Conservation (phyloP, 306 rosid species). For the Cucurbita ficifolia region DNA sequence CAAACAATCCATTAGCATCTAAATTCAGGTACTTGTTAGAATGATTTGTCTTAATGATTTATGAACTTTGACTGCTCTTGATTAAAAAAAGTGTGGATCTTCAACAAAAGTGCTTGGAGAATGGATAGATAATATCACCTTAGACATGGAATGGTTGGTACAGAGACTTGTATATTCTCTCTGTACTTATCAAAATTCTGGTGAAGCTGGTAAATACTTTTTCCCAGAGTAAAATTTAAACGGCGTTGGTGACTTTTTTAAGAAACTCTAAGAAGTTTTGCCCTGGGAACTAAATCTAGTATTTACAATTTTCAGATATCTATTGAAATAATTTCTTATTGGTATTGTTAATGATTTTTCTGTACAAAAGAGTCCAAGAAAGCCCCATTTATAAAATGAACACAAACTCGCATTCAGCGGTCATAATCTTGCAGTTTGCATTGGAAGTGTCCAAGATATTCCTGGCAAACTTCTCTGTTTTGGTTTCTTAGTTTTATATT, state of each 20-base stretch:
- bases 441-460: background rate
- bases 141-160: background rate
- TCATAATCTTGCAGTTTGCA: background rate
- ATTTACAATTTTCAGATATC: background rate
- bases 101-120: background rate
- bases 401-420: background rate
- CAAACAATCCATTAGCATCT: conserved; percentile 88
- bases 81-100: background rate
- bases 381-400: background rate
- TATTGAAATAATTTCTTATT: background rate
- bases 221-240: background rate
- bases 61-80: background rate
- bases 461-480: background rate
- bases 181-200: background rate
- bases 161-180: background rate
- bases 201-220: background rate
- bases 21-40: conserved; percentile 66
- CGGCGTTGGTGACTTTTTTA: background rate
- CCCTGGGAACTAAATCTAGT: background rate
- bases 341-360: background rate
- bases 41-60: background rate
- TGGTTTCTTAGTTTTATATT: background rate
- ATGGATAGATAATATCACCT: background rate
- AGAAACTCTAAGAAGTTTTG: background rate
- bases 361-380: background rate